Evolutionary conservation across 768 basidiomycete genomes (phyloP).

Genomic region (Leucocoprinus birnbaumii): DNA sequence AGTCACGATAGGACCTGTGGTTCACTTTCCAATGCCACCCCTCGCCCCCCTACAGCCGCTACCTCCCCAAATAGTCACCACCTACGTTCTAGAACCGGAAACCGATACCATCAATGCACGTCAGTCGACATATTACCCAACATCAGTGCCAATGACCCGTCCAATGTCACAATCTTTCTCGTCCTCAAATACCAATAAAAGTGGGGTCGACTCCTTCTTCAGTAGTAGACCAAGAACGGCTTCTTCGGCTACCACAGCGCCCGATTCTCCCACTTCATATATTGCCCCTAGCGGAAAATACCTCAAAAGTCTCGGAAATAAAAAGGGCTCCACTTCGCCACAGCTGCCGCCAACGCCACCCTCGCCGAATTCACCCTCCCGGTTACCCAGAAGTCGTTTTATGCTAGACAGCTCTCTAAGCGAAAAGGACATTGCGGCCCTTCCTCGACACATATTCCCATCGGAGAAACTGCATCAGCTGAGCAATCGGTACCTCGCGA

Average conservation of each 20-base stretch:
- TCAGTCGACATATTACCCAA: conserved; percentile 32
- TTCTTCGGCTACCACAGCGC: conserved; percentile 31
- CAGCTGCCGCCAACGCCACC: conserved; percentile 14
- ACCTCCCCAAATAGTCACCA: conserved; percentile 39
- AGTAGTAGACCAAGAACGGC: conserved; percentile 23
- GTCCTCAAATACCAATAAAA: conserved; percentile 35
- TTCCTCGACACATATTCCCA: conserved; percentile 31
- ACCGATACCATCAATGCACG: conserved; percentile 31
- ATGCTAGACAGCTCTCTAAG: conserved; percentile 45
- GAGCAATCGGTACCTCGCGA: conserved; percentile 60
- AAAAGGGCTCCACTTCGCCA: conserved; percentile 1
- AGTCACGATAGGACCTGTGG: conserved; percentile 55
- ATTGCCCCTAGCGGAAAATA: conserved; percentile 11
- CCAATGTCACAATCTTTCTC: conserved; percentile 52
- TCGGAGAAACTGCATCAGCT: conserved; percentile 41
- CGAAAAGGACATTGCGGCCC: conserved; percentile 32
- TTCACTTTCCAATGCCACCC: conserved; percentile 69
- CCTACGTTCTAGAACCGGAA: conserved; percentile 34
- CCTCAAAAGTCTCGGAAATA: neutral
- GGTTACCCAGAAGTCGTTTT: conserved; percentile 32
- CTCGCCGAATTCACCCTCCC: neutral
- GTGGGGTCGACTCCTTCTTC: conserved; percentile 20
- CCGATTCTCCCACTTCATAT: conserved; percentile 20
- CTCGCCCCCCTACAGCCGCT: conserved; percentile 61
- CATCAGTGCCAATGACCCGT: conserved; percentile 29